Evolutionary conservation across 1,139 yeast genomes (phyloP).

Genomic region (Candida sp.): DNA sequence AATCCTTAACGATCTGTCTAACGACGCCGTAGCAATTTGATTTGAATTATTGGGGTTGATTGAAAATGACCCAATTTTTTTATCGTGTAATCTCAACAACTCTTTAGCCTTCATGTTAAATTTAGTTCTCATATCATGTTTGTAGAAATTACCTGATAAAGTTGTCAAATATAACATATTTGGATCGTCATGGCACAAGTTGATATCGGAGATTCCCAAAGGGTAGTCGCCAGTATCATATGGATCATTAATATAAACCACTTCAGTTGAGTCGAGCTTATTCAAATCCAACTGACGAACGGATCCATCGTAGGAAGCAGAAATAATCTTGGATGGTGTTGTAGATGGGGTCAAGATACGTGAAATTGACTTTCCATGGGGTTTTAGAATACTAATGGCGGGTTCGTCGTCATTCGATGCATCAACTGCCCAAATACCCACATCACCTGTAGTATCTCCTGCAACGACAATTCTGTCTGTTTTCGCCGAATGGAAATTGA

Average conservation of each 20-base stretch:
- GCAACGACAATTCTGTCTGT: conserved; percentile 67
- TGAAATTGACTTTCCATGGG: conserved; percentile 76
- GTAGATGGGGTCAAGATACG: conserved; percentile 52
- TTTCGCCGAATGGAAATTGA: conserved; percentile 71
- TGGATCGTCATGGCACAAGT: conserved; percentile 39
- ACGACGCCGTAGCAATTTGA: conserved; percentile 81
- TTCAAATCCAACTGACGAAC: conserved; percentile 68
- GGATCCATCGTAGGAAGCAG: conserved; percentile 87
- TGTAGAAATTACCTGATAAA: conserved; percentile 71
- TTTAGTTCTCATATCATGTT: conserved; percentile 59
- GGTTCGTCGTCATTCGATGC: conserved; percentile 36
- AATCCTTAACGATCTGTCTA: conserved; percentile 76
- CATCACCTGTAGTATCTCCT: conserved; percentile 81
- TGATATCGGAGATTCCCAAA: conserved; percentile 63
- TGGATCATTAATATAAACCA: conserved; percentile 51
- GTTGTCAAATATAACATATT: conserved; percentile 72
- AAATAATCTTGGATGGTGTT: conserved; percentile 53
- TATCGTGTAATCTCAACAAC: conserved; percentile 68
- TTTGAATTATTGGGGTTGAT: conserved; percentile 60
- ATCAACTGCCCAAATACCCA: conserved; percentile 86
- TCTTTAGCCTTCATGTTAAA: conserved; percentile 25
- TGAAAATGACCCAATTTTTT: conserved; percentile 86
- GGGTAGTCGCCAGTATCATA: conserved; percentile 30
- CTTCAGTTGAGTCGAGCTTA: conserved; percentile 56
- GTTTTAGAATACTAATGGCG: conserved; percentile 57